Base-by-base conservation (phyloP, 2,329 filamentous ascomycete species). In the Davidsoniella virescens region DNA sequence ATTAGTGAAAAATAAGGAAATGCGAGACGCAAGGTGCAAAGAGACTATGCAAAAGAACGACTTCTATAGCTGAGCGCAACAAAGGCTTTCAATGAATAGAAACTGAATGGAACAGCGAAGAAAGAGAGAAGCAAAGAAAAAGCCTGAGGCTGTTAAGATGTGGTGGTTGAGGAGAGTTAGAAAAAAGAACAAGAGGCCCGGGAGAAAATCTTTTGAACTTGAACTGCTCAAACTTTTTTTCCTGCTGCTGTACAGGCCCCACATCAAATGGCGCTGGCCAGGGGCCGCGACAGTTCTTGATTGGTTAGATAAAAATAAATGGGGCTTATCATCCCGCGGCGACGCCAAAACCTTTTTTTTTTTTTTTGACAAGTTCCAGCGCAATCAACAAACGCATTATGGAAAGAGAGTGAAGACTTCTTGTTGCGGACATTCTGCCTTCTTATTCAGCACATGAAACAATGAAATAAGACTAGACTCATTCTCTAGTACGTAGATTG, bases 181-280 rank as follows among this genome's bases (percentile, higher is more conserved):
- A 36, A 16, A 42, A 20, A 39, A 48, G 38, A 48, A 43, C 18
- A 36, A 33, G 10, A 40, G 41, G 18, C 49, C 38, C 41, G 37
- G 20, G 37, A 40, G 52, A 37, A 49, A 49, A 20, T 38, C 41
- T 44, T 14, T 38, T 29, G 36, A 46, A 46, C 44, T 42, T 29
- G 47, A 52, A 50, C 25, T 47, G 18, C 55, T 55, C 48, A 54
- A 48, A 49, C 54, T 52, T 56, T 58, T 61, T 54, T 55, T 54
- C 51, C 47, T 43, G 36, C 38, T 44, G 23, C 44, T 50, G 37
- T 40, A 25, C 14, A 3, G n/a, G 9, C 14, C 49, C 52, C 54
- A 50, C 54, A 55, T 51, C 51, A 23, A 29, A 48, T 43, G 43
- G 26, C 26, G 10, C 26, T 33, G 10, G 8, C 26, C 26, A 33